These are phyloP conservation scores for Tritrichomonas foetus DNA, from an alignment of 208 protist genomes.

Conservation along the genomic window DNA sequence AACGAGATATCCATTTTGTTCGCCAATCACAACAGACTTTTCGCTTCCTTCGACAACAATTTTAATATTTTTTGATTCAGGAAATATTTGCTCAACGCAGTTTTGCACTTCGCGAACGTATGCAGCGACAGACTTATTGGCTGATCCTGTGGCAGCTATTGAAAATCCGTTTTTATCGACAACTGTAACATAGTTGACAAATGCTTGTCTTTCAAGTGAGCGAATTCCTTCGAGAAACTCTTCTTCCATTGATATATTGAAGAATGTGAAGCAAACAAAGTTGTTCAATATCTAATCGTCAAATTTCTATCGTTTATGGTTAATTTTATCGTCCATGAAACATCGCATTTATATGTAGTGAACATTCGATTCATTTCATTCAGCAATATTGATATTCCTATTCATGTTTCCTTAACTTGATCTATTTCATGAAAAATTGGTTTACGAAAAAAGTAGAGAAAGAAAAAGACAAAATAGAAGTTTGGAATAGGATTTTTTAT, in stretches of 20 bases:
- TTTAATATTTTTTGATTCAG: not conserved
- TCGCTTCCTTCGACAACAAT: not conserved
- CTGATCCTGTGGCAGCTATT: not conserved
- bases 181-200: not conserved
- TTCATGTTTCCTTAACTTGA: no score
- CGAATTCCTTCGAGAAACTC: not conserved
- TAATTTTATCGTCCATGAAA: no score
- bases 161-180: slow-evolving; percentile 25
- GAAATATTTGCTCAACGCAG: not conserved
- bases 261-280: no score
- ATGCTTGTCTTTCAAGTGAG: slow-evolving; percentile 21
- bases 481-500: no score
- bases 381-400: no score
- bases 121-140: not conserved
- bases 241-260: slow-evolving; percentile 37
- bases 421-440: no score
- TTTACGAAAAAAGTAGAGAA: no score
- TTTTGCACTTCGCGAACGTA: slow-evolving; percentile 27
- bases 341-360: no score
- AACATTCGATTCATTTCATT: no score
- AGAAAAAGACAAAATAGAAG: no score
- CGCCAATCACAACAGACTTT: slow-evolving; percentile 5
- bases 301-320: no score
- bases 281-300: no score
- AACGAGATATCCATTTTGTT: not conserved